Percentiles rank a stretch among this genome's conserved stretches.
These are phyloP conservation scores for Diospyros lotus DNA, from an alignment of 148 eudicot species.

Conservation along the genomic window DNA sequence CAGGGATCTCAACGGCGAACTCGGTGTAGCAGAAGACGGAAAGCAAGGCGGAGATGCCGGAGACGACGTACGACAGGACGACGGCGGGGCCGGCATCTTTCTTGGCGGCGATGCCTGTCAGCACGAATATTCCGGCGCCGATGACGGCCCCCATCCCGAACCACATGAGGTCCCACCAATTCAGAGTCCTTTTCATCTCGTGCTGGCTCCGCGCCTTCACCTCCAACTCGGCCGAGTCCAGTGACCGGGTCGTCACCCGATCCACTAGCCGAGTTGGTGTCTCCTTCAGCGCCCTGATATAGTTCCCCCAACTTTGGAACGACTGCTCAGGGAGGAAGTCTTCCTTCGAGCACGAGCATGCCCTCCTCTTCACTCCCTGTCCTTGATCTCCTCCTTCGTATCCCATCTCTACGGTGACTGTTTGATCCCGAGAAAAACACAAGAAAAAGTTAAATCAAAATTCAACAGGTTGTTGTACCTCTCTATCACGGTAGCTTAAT, in stretches of 20 bases:
- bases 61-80: conserved; percentile 35
- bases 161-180: conserved; percentile 59
- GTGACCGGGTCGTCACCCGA: conserved; percentile 42
- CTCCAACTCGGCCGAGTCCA: conserved; percentile 40
- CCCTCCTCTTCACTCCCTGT: conserved; percentile 17
- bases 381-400: neutral
- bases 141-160: conserved; percentile 51
- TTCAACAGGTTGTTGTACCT: too few relatives aligned
- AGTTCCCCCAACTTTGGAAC: conserved; percentile 48
- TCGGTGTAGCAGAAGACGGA: conserved; percentile 52
- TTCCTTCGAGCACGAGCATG: conserved; percentile 29
- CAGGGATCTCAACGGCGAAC: conserved; percentile 56
- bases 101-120: conserved; percentile 40
- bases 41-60: conserved; percentile 43
- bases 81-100: conserved; percentile 47
- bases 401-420: neutral
- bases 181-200: conserved; percentile 45
- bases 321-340: conserved; percentile 61
- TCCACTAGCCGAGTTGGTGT: conserved; percentile 41
- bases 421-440: too few relatives aligned
- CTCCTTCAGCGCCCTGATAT: conserved; percentile 32
- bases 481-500: too few relatives aligned
- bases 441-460: too few relatives aligned
- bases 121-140: conserved; percentile 55
- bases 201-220: conserved; percentile 38